Conservation (phyloP, 805 yeast genomes). For the Candida saitoana region DNA sequence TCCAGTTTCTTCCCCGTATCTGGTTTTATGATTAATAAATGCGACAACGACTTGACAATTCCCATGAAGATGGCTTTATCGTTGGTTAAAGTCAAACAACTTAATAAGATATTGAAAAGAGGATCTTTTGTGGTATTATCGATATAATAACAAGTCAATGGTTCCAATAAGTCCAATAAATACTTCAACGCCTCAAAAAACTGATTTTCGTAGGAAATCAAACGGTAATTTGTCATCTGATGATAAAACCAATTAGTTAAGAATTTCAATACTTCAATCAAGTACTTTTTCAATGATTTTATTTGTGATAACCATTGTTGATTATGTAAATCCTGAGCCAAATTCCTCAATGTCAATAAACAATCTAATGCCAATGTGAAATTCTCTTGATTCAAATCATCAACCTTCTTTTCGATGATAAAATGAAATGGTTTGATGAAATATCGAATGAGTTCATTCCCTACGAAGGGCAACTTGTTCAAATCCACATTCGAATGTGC, state of each 20-base stretch:
- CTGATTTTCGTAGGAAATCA: slow-evolving; percentile 23
- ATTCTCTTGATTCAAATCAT: slow-evolving; percentile 14
- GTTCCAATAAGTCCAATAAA: slow-evolving; percentile 76
- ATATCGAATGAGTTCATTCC: slow-evolving; percentile 36
- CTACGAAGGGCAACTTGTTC: slow-evolving; percentile 39
- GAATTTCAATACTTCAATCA: slow-evolving; percentile 43
- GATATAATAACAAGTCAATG: slow-evolving; percentile 75
- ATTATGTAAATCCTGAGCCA: slow-evolving; percentile 77
- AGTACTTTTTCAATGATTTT: slow-evolving; percentile 41
- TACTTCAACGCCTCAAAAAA: slow-evolving; percentile 62
- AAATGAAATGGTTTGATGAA: slow-evolving; percentile 31
- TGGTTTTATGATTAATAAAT: slow-evolving; percentile 55
- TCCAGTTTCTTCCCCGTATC: slow-evolving; percentile 27
- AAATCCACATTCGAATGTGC: slow-evolving; percentile 48
- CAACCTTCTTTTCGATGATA: slow-evolving; percentile 15
- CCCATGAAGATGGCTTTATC: slow-evolving; percentile 72
- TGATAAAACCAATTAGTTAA: slow-evolving; percentile 32
- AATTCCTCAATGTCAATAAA: slow-evolving; percentile 70
- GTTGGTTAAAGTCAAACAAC: slow-evolving; percentile 45
- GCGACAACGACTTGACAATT: slow-evolving; percentile 69
- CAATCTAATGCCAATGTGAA: slow-evolving; percentile 38
- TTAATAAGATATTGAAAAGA: slow-evolving; percentile 53
- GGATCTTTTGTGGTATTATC: slow-evolving; percentile 71
- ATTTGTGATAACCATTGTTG: slow-evolving; percentile 70
- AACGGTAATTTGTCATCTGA: slow-evolving; percentile 12